A percentile compares a stretch with the other conserved stretches of the same genome.
phyloP scores from a whole-genome alignment of 768 basidiomycete genomes.

The Tulasnella sp. region DNA sequence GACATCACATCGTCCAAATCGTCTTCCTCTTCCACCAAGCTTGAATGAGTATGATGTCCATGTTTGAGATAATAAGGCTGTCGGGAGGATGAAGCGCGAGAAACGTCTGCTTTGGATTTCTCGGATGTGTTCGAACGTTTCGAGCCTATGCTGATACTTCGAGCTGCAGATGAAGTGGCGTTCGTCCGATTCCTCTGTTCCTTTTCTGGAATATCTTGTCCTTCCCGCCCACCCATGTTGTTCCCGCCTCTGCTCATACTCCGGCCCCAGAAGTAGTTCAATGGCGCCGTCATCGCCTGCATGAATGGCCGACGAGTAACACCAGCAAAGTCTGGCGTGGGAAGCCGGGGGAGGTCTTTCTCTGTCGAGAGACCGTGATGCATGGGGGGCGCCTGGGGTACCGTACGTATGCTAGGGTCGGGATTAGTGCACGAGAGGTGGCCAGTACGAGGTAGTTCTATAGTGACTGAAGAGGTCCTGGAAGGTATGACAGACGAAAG shows the following conservation, averaged over 20 bases:
- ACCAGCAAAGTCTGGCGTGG: neutral
- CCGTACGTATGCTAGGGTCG: too few relatives aligned
- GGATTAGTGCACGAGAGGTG: too few relatives aligned
- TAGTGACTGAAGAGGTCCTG: too few relatives aligned
- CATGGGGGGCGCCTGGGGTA: too few relatives aligned
- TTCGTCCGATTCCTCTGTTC: neutral
- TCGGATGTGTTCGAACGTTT: neutral
- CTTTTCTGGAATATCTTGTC: neutral
- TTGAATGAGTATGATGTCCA: neutral
- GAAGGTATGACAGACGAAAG: too few relatives aligned
- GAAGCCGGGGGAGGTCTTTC: constrained; percentile 7
- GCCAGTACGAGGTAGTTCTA: too few relatives aligned
- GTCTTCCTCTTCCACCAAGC: neutral
- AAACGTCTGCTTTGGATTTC: neutral
- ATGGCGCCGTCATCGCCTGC: neutral
- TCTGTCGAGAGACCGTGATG: neutral
- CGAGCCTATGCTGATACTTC: neutral
- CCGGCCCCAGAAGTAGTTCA: constrained; percentile 2
- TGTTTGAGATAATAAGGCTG: neutral
- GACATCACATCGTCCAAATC: neutral
- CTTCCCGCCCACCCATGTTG: neutral
- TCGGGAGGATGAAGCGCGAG: neutral
- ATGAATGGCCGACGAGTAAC: neutral
- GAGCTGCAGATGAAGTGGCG: neutral
- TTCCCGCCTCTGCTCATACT: neutral